Percentiles rank a stretch among this genome's conserved stretches.
phyloP scores from a whole-genome alignment of 441 rosid genomes.

The Corymbia calophylla region DNA sequence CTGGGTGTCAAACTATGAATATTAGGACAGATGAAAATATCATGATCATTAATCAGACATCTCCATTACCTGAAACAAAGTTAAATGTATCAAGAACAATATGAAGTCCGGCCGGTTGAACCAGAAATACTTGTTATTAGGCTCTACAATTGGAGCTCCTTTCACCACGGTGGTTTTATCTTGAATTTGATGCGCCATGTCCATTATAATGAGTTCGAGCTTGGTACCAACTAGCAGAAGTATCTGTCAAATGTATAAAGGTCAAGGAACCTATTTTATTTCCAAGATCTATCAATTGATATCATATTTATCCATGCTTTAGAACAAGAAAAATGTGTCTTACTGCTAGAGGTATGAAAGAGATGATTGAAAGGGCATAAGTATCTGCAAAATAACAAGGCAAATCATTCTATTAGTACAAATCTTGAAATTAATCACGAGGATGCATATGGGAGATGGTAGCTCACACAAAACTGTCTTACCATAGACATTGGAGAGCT shows the following conservation, averaged over 20 bases:
- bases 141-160: slow-evolving; percentile 27
- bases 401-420: background rate
- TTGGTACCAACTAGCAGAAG: slow-evolving; percentile 24
- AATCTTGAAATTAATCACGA: background rate
- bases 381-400: slow-evolving; percentile 8
- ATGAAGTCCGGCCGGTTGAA: slow-evolving; percentile 23
- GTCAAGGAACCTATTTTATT: background rate
- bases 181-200: slow-evolving; percentile 29
- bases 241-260: slow-evolving; percentile 4
- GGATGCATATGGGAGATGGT: background rate
- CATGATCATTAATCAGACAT: background rate
- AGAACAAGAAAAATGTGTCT: background rate
- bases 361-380: slow-evolving; percentile 13
- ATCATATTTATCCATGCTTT: background rate
- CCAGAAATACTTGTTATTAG: slow-evolving; percentile 25
- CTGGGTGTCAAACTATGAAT: background rate
- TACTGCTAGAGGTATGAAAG: slow-evolving; percentile 23
- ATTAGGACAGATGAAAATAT: background rate
- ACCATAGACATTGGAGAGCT: slow-evolving; percentile 17
- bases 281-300: background rate
- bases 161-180: slow-evolving; percentile 19
- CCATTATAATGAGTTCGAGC: slow-evolving; percentile 22
- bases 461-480: background rate
- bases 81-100: slow-evolving; percentile 22
- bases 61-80: slow-evolving; percentile 24